Evolutionary conservation across 2,329 filamentous ascomycete species (phyloP).

Genomic region (Cladobotryum protrusum): DNA sequence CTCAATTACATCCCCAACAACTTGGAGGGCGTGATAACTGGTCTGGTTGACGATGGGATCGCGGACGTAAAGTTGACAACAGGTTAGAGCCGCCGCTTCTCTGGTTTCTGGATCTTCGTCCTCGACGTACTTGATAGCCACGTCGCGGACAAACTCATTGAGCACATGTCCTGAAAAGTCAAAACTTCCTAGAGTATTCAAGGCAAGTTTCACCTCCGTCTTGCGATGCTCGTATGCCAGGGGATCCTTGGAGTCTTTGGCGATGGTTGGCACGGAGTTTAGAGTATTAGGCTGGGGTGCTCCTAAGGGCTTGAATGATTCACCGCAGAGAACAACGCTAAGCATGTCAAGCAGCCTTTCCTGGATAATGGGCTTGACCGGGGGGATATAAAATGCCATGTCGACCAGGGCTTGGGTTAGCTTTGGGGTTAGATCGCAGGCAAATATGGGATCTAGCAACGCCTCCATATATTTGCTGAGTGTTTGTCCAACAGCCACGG

Average conservation of each 20-base stretch:
- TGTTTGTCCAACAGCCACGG: conserved; percentile 90
- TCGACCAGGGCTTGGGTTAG: conserved; percentile 93
- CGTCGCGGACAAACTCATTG: conserved; percentile 97
- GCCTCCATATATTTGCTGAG: conserved; percentile 98
- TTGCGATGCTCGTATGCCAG: conserved; percentile 75
- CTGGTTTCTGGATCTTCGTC: conserved; percentile 91
- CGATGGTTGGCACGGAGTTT: conserved; percentile 72
- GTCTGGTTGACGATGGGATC: conserved; percentile 98
- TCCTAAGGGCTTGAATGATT: conserved; percentile 86
- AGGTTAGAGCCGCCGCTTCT: conserved; percentile 90
- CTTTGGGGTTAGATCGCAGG: conserved; percentile 87
- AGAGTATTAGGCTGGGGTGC: conserved; percentile 80
- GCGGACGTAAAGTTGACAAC: conserved; percentile 93
- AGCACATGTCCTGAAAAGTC: conserved; percentile 89
- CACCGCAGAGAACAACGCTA: conserved; percentile 85
- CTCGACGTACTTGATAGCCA: conserved; percentile 96
- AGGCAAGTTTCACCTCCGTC: conserved; percentile 81
- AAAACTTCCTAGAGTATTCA: conserved; percentile 96
- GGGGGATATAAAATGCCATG: conserved; percentile 97
- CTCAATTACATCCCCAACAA: conserved; percentile 96
- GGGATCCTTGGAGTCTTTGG: conserved; percentile 80
- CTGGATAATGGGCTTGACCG: conserved; percentile 87
- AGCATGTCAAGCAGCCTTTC: conserved; percentile 91
- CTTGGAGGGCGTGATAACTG: conserved; percentile 91
- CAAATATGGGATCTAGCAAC: conserved; percentile 91